These are phyloP conservation scores for Ceratobasidium papillatum DNA, from an alignment of 1,284 basidiomycete species.

Conservation along the genomic window DNA sequence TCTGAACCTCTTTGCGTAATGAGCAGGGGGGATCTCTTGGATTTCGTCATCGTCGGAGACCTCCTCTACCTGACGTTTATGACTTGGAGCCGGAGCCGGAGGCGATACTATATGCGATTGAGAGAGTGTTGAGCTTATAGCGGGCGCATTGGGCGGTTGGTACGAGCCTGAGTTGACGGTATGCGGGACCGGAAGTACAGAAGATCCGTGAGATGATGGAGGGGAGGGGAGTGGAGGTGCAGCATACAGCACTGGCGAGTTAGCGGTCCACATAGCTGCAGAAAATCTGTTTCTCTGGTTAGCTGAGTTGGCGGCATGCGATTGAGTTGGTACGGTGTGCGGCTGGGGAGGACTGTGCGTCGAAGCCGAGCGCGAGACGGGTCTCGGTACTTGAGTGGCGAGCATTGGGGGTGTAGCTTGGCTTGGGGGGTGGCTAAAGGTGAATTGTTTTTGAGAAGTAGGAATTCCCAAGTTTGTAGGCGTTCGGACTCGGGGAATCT, in stretches of 20 bases:
- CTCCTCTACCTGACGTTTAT: not conserved
- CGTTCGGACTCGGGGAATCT: not conserved
- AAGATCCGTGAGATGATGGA: not conserved
- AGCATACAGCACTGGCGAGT: not conserved
- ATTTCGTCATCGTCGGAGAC: not conserved
- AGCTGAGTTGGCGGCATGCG: not conserved
- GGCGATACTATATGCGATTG: not conserved
- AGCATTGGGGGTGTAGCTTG: not conserved
- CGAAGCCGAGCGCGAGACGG: not conserved
- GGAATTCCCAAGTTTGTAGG: not conserved
- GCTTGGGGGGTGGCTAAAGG: not conserved
- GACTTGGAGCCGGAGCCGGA: not conserved
- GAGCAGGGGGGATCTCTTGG: slow-evolving; percentile 10
- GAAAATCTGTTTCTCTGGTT: not conserved
- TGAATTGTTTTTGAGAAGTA: too few relatives aligned
- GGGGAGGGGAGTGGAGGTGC: not conserved
- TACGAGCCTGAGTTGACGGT: not conserved
- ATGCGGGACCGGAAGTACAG: not conserved
- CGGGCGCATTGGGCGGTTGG: not conserved
- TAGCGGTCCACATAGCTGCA: not conserved
- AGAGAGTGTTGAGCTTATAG: not conserved
- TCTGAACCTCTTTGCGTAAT: not conserved
- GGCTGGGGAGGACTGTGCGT: not conserved
- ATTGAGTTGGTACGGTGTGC: not conserved
- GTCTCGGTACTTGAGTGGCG: not conserved